A percentile compares a stretch with the other conserved stretches of the same genome.
phyloP scores from a whole-genome alignment of 257 asterid species.

The Fraxinus excelsior region DNA sequence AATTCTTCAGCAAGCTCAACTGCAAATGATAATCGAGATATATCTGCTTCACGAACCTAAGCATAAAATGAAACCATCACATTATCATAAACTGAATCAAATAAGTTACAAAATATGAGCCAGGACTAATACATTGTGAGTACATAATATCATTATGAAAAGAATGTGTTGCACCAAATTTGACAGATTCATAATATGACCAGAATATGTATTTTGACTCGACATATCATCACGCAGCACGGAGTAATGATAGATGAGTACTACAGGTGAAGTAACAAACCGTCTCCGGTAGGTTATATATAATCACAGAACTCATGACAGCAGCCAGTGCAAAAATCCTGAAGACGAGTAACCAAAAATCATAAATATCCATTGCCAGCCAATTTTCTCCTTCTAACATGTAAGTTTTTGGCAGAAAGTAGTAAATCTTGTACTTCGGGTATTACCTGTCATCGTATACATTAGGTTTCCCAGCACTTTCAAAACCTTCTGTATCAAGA shows the following conservation, averaged over 20 bases:
- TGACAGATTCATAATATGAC: too few relatives aligned
- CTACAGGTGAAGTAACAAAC: conserved; percentile 50
- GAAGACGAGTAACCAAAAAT: conserved; percentile 28
- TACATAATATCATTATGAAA: neutral
- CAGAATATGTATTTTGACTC: neutral
- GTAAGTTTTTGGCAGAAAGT: neutral
- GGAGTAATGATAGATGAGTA: conserved; percentile 17
- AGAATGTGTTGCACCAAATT: too few relatives aligned
- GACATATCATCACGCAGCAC: neutral
- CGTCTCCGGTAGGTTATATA: conserved; percentile 97
- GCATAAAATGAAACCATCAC: conserved; percentile 12
- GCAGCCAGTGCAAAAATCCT: conserved; percentile 95
- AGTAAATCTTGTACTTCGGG: conserved; percentile 9
- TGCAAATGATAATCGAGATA: conserved; percentile 89
- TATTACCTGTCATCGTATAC: conserved; percentile 92
- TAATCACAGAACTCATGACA: conserved; percentile 90
- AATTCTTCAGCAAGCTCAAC: conserved; percentile 99
- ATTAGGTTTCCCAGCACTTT: conserved; percentile 96
- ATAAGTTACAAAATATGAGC: neutral
- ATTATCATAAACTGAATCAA: conserved; percentile 1
- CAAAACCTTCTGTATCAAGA: conserved; percentile 98
- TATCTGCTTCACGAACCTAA: conserved; percentile 98
- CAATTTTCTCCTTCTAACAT: neutral
- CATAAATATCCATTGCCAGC: conserved; percentile 19
- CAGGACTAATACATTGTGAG: neutral